Evolutionary conservation across 495 filamentous ascomycete genomes (phyloP).

Genomic region (Aspergillus nanangensis): DNA sequence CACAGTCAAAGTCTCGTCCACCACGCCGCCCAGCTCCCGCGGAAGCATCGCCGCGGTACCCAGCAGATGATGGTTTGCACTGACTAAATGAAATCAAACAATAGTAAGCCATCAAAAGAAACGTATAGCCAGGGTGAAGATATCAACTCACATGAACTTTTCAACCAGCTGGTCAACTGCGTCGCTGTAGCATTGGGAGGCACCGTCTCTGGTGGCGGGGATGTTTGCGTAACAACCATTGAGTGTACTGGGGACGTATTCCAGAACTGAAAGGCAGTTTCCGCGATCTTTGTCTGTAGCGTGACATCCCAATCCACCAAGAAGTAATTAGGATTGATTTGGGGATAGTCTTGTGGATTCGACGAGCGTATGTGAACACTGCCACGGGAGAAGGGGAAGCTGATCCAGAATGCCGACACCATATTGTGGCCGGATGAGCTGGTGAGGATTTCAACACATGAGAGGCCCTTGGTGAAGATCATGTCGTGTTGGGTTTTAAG

Average conservation of each 20-base stretch:
- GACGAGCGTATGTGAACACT: constrained; percentile 26
- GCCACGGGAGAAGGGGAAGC: constrained; percentile 35
- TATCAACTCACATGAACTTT: constrained; percentile 38
- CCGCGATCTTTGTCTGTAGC: neutral
- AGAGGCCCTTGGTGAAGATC: constrained; percentile 37
- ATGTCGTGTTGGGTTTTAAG: constrained; percentile 38
- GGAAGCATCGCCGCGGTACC: constrained; percentile 55
- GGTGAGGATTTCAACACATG: constrained; percentile 33
- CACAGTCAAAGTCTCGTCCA: constrained; percentile 26
- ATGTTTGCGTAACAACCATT: neutral
- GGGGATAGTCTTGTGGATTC: constrained; percentile 22
- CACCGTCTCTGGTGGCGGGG: too few species aligned
- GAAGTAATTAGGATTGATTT: constrained; percentile 39
- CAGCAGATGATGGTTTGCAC: constrained; percentile 27
- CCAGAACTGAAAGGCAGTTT: neutral
- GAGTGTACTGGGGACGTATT: neutral
- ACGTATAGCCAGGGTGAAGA: constrained; percentile 23
- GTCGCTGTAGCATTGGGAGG: too few species aligned
- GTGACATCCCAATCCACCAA: constrained; percentile 35
- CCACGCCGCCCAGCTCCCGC: constrained; percentile 45
- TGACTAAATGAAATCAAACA: constrained; percentile 18
- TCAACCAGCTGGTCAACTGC: too few species aligned
- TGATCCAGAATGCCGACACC: constrained; percentile 32
- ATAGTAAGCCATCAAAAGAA: too few species aligned
- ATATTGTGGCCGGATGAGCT: constrained; percentile 17